A percentile compares a stretch with the other conserved stretches of the same genome.
phyloP scores from a whole-genome alignment of 768 basidiomycete species.

The Leccinum arenicola region DNA sequence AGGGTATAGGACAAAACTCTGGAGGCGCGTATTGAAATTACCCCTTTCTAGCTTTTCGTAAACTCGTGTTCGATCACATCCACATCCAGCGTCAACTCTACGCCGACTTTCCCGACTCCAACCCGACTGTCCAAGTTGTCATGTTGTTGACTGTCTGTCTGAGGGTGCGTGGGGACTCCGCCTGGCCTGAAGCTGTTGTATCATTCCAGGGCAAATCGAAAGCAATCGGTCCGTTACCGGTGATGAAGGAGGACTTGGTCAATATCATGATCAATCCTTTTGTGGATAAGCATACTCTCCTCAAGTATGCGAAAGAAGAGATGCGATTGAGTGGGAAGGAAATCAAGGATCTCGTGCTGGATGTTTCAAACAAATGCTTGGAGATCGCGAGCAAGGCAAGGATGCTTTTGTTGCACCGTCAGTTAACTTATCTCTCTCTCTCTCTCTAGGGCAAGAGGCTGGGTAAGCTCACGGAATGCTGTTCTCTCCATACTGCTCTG shows the following conservation, averaged over 20 bases:
- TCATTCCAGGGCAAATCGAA: constrained; percentile 52
- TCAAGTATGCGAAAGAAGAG: constrained; percentile 43
- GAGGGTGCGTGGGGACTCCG: constrained; percentile 25
- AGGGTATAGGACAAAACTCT: constrained; percentile 1
- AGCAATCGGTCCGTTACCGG: constrained; percentile 49
- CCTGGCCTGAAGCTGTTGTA: constrained; percentile 21
- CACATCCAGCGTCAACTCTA: constrained; percentile 51
- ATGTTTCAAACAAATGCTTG: constrained; percentile 57
- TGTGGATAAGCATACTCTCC: constrained; percentile 51
- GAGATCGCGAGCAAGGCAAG: constrained; percentile 54
- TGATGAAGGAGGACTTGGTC: constrained; percentile 56
- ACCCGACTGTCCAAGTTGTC: constrained; percentile 62
- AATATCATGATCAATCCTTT: constrained; percentile 69
- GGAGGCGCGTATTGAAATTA: constrained; percentile 3
- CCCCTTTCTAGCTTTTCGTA: constrained; percentile 55
- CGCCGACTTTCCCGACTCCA: constrained; percentile 61
- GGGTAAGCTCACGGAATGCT: constrained; percentile 49
- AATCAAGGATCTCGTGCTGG: constrained; percentile 47
- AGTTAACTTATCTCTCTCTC: constrained; percentile 10
- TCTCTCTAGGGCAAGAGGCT: constrained; percentile 59
- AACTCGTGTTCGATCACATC: constrained; percentile 64
- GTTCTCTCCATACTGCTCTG: constrained; percentile 45
- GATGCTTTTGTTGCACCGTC: neutral
- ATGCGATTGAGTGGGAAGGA: constrained; percentile 45
- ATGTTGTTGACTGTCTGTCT: constrained; percentile 67